These are phyloP conservation scores for Cucurbita pepo DNA, from an alignment of 306 rosid species.

Conservation along the genomic window DNA sequence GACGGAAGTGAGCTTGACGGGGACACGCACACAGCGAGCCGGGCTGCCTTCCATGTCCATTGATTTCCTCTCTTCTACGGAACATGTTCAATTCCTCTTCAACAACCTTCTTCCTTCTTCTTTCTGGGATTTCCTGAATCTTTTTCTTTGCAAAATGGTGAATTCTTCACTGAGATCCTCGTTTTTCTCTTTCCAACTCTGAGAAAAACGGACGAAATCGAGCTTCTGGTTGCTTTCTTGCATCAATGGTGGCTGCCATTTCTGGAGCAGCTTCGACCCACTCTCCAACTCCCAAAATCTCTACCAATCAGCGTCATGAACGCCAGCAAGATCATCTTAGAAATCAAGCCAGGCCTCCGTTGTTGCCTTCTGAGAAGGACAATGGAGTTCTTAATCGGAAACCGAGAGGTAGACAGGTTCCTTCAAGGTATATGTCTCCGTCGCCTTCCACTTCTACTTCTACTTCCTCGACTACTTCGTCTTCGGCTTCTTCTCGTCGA, in stretches of 20 bases:
- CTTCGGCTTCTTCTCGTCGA: conserved; percentile 46
- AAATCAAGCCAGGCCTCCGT: conserved; percentile 33
- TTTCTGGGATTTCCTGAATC: conserved; percentile 17
- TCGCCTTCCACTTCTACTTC: conserved; percentile 69
- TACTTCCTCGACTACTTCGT: conserved; percentile 12
- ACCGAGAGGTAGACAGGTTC: conserved; percentile 67
- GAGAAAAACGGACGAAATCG: neutral
- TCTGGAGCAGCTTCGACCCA: conserved; percentile 41
- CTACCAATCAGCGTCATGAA: conserved; percentile 7
- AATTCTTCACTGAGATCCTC: neutral
- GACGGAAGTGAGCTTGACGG: neutral
- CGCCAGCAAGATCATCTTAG: conserved; percentile 11
- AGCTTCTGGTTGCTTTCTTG: neutral
- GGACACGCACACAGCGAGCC: neutral
- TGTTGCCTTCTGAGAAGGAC: conserved; percentile 42
- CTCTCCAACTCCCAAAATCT: conserved; percentile 23
- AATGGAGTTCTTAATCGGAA: conserved; percentile 44
- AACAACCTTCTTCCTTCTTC: neutral
- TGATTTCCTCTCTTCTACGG: conserved; percentile 15
- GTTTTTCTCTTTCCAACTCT: conserved; percentile 21
- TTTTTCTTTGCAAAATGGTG: conserved; percentile 3
- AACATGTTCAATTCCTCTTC: conserved; percentile 20
- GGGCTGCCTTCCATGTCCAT: neutral
- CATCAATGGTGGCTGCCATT: conserved; percentile 92
- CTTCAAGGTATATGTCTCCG: conserved; percentile 94